phyloP scores from a whole-genome alignment of 352 stramenopile genomes.

The Phytopythium vexans region DNA sequence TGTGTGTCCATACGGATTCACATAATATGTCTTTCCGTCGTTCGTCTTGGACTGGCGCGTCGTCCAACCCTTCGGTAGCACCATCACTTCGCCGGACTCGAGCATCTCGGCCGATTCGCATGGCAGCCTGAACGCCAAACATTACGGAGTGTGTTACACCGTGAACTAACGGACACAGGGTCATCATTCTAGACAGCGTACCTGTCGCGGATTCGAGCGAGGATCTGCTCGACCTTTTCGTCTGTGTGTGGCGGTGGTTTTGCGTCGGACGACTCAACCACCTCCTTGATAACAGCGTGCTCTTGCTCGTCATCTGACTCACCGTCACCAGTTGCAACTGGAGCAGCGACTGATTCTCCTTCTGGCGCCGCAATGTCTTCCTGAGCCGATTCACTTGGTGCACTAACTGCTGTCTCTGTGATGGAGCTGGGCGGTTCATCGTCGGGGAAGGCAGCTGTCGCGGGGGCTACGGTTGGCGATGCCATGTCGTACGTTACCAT shows the following conservation, averaged over 20 bases:
- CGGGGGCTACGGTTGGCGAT: constrained; percentile 13
- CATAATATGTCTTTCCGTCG: constrained; percentile 82
- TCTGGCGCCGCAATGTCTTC: background rate
- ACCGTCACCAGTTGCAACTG: background rate
- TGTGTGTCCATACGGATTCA: constrained; percentile 79
- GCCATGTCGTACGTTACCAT: constrained; percentile 18
- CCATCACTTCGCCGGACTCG: constrained; percentile 69
- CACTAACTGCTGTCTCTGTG: background rate
- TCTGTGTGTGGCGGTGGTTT: constrained; percentile 33
- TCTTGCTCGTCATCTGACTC: constrained; percentile 11
- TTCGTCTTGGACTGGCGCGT: constrained; percentile 82
- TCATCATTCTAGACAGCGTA: constrained; percentile 9
- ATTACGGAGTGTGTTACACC: background rate
- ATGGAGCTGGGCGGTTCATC: background rate
- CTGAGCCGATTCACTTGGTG: no score
- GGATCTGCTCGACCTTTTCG: constrained; percentile 57
- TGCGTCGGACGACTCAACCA: constrained; percentile 24
- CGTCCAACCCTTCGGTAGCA: constrained; percentile 76
- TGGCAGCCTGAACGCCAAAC: constrained; percentile 20
- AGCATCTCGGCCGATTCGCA: constrained; percentile 63
- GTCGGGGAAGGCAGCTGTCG: background rate
- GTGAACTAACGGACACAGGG: background rate
- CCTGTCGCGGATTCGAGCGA: constrained; percentile 59
- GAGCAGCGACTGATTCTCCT: no score
- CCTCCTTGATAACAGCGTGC: constrained; percentile 50